A percentile compares a stretch with the other conserved stretches of the same genome.
These are phyloP conservation scores for Helianthus tuberosus DNA, from an alignment of 129 eudicot genomes.

Conservation along the genomic window DNA sequence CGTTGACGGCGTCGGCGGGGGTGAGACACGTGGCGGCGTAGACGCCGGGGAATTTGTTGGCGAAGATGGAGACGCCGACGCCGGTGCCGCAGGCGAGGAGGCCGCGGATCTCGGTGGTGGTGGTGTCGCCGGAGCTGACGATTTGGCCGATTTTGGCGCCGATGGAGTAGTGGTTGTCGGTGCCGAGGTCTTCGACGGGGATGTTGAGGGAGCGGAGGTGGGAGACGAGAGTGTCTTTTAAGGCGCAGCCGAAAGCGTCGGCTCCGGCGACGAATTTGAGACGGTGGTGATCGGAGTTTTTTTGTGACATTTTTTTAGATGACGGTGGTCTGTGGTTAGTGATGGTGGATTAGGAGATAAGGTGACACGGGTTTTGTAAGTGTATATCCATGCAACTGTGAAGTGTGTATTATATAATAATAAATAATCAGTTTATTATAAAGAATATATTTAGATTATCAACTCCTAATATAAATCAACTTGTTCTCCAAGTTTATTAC, in stretches of 20 bases:
- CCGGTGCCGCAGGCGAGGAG: conserved; percentile 95
- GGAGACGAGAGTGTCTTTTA: conserved; percentile 71
- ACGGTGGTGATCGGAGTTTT: conserved; percentile 40
- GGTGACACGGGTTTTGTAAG: no score
- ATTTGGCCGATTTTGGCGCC: conserved; percentile 72
- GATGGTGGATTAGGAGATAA: background rate
- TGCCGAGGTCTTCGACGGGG: conserved; percentile 81
- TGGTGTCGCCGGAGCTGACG: conserved; percentile 26
- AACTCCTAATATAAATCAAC: no score
- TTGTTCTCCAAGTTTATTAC: no score
- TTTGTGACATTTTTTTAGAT: conserved; percentile 40
- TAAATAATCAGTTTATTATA: no score
- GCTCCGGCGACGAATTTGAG: conserved; percentile 83
- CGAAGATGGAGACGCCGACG: conserved; percentile 82
- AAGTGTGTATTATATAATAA: no score
- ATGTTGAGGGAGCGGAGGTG: conserved; percentile 71
- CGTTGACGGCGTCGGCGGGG: conserved; percentile 61
- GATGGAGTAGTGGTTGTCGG: conserved; percentile 74
- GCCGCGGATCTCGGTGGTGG: conserved; percentile 49
- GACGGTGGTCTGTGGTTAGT: conserved; percentile 19
- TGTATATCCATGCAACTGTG: no score
- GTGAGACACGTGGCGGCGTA: conserved; percentile 88
- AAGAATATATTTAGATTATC: no score
- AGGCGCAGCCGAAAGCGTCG: conserved; percentile 62
- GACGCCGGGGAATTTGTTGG: conserved; percentile 88